These are phyloP conservation scores for Isabelozyma heimii DNA, from an alignment of 805 yeast species.

Conservation along the genomic window DNA sequence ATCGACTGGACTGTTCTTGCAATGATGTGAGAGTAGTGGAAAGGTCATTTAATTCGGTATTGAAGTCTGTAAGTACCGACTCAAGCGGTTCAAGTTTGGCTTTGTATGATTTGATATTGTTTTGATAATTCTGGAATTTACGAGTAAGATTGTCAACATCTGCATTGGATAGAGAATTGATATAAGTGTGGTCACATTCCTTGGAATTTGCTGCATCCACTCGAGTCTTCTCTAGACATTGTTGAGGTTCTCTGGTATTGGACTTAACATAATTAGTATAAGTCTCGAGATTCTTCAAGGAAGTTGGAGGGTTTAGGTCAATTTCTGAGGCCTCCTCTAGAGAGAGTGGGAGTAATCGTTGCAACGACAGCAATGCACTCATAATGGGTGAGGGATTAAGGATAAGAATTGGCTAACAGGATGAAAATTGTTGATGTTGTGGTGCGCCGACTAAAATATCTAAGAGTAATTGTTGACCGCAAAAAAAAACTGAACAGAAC, in stretches of 20 bases:
- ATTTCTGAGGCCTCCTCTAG: background rate
- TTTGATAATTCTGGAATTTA: constrained; percentile 21
- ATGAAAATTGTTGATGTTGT: background rate
- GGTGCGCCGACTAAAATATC: background rate
- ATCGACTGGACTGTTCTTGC: constrained; percentile 30
- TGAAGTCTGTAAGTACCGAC: constrained; percentile 53
- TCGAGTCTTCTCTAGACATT: constrained; percentile 11
- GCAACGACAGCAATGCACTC: constrained; percentile 3
- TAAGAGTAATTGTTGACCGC: too few relatives aligned
- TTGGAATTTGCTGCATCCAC: constrained; percentile 4
- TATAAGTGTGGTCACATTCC: background rate
- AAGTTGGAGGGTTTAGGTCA: background rate
- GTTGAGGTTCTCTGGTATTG: background rate
- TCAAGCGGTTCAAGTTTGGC: constrained; percentile 49
- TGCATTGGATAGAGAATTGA: constrained; percentile 1
- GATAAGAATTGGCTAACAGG: background rate
- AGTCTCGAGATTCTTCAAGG: constrained; percentile 7
- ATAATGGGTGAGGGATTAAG: background rate
- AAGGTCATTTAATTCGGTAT: constrained; percentile 41
- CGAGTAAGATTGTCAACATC: constrained; percentile 5
- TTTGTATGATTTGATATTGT: constrained; percentile 25
- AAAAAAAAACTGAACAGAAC: too few relatives aligned
- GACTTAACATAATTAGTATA: constrained; percentile 2
- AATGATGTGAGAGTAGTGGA: constrained; percentile 30
- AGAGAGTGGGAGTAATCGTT: background rate